These are phyloP conservation scores for Diaporthe citriasiana DNA, from an alignment of 2,329 filamentous ascomycete species.

Conservation along the genomic window DNA sequence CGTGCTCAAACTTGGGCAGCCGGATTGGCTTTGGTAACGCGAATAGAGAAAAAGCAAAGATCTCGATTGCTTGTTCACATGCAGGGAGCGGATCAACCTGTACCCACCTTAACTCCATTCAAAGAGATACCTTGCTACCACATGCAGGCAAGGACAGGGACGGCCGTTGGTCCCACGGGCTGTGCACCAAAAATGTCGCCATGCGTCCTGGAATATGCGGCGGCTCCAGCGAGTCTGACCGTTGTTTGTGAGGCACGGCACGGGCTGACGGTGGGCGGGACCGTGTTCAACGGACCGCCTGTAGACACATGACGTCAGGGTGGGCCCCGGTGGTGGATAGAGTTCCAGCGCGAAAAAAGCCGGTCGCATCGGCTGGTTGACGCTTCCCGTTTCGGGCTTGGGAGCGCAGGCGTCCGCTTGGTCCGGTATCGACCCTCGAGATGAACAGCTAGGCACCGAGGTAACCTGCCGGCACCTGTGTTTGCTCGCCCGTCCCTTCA, in stretches of 20 bases:
- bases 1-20: not conserved
- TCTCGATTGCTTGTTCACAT: slow-evolving; percentile 19
- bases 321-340: slow-evolving; percentile 31
- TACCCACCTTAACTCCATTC: not conserved
- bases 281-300: not conserved
- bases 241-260: slow-evolving; percentile 8
- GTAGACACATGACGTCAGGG: slow-evolving; percentile 37
- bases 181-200: not conserved
- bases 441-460: not conserved
- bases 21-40: not conserved
- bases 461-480: slow-evolving; percentile 13
- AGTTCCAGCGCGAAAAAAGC: slow-evolving; percentile 36
- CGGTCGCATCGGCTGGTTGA: slow-evolving; percentile 27
- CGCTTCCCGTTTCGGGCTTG: slow-evolving; percentile 33
- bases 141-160: not conserved
- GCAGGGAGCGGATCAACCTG: not conserved
- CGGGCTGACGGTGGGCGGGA: slow-evolving; percentile 15
- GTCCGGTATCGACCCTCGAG: slow-evolving; percentile 5
- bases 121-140: not conserved
- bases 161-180: not conserved
- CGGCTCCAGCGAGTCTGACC: slow-evolving; percentile 10
- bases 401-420: slow-evolving; percentile 8
- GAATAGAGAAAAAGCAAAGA: not conserved
- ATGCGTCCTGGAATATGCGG: not conserved
- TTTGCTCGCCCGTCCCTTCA: slow-evolving; percentile 15